Evolutionary conservation across 495 filamentous ascomycete genomes (phyloP).

Genomic region (Trichocladium antarcticum): DNA sequence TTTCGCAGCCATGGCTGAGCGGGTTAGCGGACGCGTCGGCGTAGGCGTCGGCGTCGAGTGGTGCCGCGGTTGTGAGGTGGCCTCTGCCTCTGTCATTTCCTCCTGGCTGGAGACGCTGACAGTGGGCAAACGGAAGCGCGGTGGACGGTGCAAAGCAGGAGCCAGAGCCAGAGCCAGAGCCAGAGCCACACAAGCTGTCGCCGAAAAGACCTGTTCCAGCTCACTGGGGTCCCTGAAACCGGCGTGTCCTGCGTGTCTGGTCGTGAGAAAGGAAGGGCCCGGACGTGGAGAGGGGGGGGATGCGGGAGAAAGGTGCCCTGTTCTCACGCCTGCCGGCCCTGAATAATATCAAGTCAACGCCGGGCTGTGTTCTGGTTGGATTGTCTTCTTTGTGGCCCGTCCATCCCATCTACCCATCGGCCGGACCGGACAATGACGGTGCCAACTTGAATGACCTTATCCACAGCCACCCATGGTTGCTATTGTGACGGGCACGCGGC

Average conservation of each 20-base stretch:
- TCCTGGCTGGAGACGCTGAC: not conserved
- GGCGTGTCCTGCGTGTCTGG: conserved; percentile 11
- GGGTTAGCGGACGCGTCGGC: conserved; percentile 13
- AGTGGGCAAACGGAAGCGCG: not conserved
- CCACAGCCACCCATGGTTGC: conserved; percentile 11
- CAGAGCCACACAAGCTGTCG: not conserved
- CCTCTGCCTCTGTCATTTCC: conserved; percentile 24
- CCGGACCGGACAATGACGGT: conserved; percentile 27
- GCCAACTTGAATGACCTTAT: conserved; percentile 25
- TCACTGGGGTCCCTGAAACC: not conserved
- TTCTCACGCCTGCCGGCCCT: not conserved
- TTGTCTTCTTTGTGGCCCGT: conserved; percentile 33
- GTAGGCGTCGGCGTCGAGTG: conserved; percentile 7
- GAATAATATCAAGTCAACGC: conserved; percentile 10
- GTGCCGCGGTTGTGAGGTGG: conserved; percentile 7
- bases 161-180: not conserved
- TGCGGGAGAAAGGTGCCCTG: not conserved
- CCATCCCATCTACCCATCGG: conserved; percentile 19
- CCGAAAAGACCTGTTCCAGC: not conserved
- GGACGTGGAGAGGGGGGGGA: not conserved
- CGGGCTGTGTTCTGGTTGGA: conserved; percentile 22
- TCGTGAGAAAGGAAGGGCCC: not conserved
- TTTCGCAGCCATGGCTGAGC: conserved; percentile 21
- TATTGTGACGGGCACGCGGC: conserved; percentile 14
- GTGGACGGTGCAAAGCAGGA: not conserved